Evolutionary conservation across 208 protist genomes (phyloP), one percentile per base, ranked within the genome.

Genomic region (Wallacemonas sp.): DNA sequence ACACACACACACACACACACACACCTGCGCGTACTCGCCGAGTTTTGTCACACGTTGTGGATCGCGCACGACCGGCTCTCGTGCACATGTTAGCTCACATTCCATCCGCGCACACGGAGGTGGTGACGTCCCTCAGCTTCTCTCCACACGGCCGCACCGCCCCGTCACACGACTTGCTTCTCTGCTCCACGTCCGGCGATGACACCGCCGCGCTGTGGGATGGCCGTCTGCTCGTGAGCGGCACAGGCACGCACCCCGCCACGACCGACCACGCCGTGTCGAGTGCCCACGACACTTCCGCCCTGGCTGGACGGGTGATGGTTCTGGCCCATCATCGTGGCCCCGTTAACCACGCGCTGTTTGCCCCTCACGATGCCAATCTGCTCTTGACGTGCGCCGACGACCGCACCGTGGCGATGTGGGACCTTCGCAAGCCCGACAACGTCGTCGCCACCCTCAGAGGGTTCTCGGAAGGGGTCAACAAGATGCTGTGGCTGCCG

Each of bases 181-280:
- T 95, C 19, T 88, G 78, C 69, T 95, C 89, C 36, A 91, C 83
- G 4, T 91, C 80, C 26, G 83, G 85, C n/a, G 89, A 95, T 66
- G 84, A 87, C 72, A 91, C 83, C n/a, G 73, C 79, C 8, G 78
- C 81, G 24, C 71, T 95, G 44, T 95, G 89, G 86, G 89, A 95
- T 54, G 36, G 60, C 36, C 63, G 66, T 15, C 37, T 63, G 3
- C 39, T 53, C 63, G 45, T 74, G 15, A 46, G 10, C 48, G 62
- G 44, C 13, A 36, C 42, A 26, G 17, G 39, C 2, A 41, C 30
- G 32, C 26, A 37, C n/a, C 15, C 22, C 22, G 17, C 24, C 39
- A 60, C 12, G 24, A 63, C 32, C 59, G 19, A 66, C 29, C 39
- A 73, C 34, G 30, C 55, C 38, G 52, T 37, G 22, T 53, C 58